These are phyloP conservation scores for Arabidopsis hybrid DNA, from an alignment of 441 rosid species.

Conservation along the genomic window DNA sequence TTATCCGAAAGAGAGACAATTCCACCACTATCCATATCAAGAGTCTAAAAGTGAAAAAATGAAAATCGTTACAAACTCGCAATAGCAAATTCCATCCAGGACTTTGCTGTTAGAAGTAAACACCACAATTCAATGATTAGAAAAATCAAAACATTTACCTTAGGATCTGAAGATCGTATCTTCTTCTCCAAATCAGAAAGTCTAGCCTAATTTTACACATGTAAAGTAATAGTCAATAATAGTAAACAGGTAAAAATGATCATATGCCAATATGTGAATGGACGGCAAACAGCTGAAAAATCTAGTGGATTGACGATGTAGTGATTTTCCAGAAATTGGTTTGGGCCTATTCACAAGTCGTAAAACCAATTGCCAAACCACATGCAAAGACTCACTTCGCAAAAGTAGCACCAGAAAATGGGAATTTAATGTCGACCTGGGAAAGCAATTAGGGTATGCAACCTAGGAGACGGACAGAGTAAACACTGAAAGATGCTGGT, in stretches of 20 bases:
- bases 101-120: conserved; percentile 18
- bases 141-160: conserved; percentile 56
- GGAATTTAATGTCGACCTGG: conserved; percentile 1
- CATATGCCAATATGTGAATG: conserved; percentile 5
- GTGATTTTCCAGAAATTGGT: conserved; percentile 5
- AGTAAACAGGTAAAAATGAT: conserved; percentile 8
- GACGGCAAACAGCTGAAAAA: conserved; percentile 22
- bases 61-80: conserved; percentile 15
- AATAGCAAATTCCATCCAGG: conserved; percentile 27
- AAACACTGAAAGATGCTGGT: not conserved
- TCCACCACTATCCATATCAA: conserved; percentile 49
- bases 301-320: conserved; percentile 19
- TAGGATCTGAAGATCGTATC: conserved; percentile 60
- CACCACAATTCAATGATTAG: conserved; percentile 2
- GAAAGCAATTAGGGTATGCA: conserved; percentile 16
- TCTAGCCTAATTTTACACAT: conserved; percentile 61
- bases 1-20: conserved; percentile 58
- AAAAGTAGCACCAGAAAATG: conserved; percentile 20
- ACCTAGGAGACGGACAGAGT: conserved; percentile 8
- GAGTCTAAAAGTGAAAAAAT: conserved; percentile 52
- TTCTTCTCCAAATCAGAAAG: conserved; percentile 79
- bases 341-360: conserved; percentile 13
- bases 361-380: not conserved
- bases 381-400: conserved; percentile 28
- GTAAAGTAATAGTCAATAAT: conserved; percentile 32